A percentile compares a stretch with the other conserved stretches of the same genome.
Conservation (phyloP, 192 early-diverging fungal species). For the Coemansia sp. region DNA sequence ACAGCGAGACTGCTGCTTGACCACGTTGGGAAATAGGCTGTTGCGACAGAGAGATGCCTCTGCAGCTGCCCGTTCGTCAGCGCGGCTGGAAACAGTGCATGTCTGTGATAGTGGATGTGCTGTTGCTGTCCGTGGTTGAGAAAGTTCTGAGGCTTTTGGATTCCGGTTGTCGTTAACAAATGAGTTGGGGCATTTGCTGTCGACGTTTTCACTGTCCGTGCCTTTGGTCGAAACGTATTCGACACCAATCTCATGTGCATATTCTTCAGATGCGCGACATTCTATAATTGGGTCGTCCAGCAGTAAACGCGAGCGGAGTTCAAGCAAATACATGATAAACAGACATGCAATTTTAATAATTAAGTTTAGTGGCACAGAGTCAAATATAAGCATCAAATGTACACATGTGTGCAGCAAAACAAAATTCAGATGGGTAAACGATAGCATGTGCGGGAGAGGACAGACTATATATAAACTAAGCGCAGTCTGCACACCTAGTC, state of each 20-base stretch:
- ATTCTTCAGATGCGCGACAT: constrained; percentile 41
- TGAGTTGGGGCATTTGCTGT: not conserved
- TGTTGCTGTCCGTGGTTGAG: not conserved
- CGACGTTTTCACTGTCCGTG: not conserved
- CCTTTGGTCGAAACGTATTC: constrained; percentile 16
- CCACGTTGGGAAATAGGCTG: constrained; percentile 48
- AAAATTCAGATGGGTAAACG: not conserved
- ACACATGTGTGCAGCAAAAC: not conserved
- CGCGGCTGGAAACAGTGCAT: not conserved
- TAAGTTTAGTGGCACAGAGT: not conserved
- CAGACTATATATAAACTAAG: not conserved
- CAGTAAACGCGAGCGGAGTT: constrained; percentile 4
- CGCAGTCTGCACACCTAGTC: not conserved
- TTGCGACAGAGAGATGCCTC: constrained; percentile 34
- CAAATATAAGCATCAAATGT: not conserved
- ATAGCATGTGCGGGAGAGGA: not conserved
- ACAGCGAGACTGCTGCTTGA: constrained; percentile 52
- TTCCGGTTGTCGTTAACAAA: not conserved
- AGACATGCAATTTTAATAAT: not conserved
- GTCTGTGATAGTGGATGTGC: not conserved
- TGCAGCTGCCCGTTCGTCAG: not conserved
- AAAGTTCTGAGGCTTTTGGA: not conserved
- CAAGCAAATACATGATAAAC: constrained; percentile 21
- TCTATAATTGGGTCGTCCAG: constrained; percentile 39
- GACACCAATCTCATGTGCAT: constrained; percentile 33